Evolutionary conservation across 2,329 filamentous ascomycete genomes (phyloP).

Genomic region (Lasiodiplodia citricola): DNA sequence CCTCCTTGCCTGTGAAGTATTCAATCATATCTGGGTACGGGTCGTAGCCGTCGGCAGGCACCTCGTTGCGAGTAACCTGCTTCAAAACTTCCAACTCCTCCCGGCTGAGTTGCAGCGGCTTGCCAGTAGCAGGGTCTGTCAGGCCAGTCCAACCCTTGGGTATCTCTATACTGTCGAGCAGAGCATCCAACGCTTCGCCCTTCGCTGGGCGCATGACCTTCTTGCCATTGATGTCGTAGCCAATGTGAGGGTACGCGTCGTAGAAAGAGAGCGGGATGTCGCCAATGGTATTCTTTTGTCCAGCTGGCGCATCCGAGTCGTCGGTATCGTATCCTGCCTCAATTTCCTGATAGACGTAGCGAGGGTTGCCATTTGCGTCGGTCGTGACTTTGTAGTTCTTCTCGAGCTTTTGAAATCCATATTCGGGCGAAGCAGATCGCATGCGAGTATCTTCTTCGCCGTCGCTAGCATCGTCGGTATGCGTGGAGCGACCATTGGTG

Average conservation of each 20-base stretch:
- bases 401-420: conserved; percentile 32
- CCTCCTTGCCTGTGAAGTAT: conserved; percentile 88
- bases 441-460: conserved; percentile 26
- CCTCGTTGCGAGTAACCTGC: conserved; percentile 86
- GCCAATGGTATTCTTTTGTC: conserved; percentile 85
- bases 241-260: conserved; percentile 96
- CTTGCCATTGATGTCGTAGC: conserved; percentile 98
- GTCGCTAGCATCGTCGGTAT: conserved; percentile 31
- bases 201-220: conserved; percentile 96
- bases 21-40: conserved; percentile 92
- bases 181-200: conserved; percentile 88
- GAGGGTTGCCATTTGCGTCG: conserved; percentile 87
- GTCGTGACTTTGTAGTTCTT: conserved; percentile 67
- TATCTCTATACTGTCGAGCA: conserved; percentile 94
- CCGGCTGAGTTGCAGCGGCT: conserved; percentile 83
- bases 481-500: conserved; percentile 14
- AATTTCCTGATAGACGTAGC: conserved; percentile 93
- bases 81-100: conserved; percentile 89
- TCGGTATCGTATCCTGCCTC: conserved; percentile 96
- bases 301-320: conserved; percentile 79
- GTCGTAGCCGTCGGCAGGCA: conserved; percentile 86
- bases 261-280: conserved; percentile 95
- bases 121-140: conserved; percentile 91
- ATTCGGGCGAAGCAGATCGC: conserved; percentile 28
- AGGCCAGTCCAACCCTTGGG: conserved; percentile 97